Evolutionary conservation across 805 yeast genomes (phyloP).

Genomic region (baker's yeast (Saccharomyces cerevisiae)): DNA sequence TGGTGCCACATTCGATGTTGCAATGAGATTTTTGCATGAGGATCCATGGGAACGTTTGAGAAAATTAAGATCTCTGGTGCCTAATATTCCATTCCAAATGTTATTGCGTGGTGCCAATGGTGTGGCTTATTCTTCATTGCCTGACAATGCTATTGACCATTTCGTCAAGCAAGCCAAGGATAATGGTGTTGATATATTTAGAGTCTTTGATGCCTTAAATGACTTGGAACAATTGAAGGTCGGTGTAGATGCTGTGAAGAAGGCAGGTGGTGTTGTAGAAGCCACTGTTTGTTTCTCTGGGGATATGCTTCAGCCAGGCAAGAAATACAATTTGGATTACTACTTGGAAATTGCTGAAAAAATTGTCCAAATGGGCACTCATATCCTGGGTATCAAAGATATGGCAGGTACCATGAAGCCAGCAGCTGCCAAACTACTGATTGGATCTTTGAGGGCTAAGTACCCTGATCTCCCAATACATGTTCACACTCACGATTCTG

Average conservation of each 20-base stretch:
- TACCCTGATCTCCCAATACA: slow-evolving; percentile 93
- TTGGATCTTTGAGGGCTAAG: slow-evolving; percentile 70
- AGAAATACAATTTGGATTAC: slow-evolving; percentile 89
- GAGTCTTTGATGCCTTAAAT: slow-evolving; percentile 94
- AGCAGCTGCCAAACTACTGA: slow-evolving; percentile 71
- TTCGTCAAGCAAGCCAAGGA: slow-evolving; percentile 89
- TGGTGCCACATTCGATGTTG: slow-evolving; percentile 97
- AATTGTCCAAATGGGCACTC: slow-evolving; percentile 88
- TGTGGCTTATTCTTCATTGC: slow-evolving; percentile 92
- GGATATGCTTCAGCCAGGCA: slow-evolving; percentile 89
- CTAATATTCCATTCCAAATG: slow-evolving; percentile 98
- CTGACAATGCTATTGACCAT: slow-evolving; percentile 96
- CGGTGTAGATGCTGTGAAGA: slow-evolving; percentile 93
- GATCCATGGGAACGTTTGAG: slow-evolving; percentile 96
- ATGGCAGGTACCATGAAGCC: slow-evolving; percentile 99
- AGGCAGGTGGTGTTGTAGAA: slow-evolving; percentile 97
- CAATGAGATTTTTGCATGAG: slow-evolving; percentile 94
- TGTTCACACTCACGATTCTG: slow-evolving; percentile 97
- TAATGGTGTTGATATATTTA: slow-evolving; percentile 90
- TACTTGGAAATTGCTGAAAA: slow-evolving; percentile 71
- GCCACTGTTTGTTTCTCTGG: slow-evolving; percentile 97
- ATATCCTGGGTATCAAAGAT: slow-evolving; percentile 91
- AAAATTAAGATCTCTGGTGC: slow-evolving; percentile 76
- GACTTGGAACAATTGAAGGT: slow-evolving; percentile 92
- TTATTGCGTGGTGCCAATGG: slow-evolving; percentile 97